Evolutionary conservation across 2,329 filamentous ascomycete species (phyloP).

Genomic region (Eutypella sp.): DNA sequence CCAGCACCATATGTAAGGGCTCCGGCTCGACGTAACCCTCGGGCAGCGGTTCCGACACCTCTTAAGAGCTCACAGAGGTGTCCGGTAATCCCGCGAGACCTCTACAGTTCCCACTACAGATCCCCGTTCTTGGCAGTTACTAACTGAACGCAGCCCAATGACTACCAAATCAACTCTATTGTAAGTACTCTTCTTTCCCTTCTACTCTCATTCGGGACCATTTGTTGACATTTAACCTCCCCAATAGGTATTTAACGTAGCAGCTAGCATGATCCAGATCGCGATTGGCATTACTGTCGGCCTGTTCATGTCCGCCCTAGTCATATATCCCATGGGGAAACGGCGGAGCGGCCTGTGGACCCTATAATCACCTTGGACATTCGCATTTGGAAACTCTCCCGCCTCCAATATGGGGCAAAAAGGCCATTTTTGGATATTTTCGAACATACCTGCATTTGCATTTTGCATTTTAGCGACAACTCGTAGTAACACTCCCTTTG

Average conservation of each 20-base stretch:
- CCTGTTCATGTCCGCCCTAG: conserved; percentile 49
- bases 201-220: neutral
- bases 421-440: too few species aligned
- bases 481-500: too few species aligned
- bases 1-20: neutral
- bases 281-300: conserved; percentile 60
- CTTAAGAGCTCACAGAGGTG: neutral
- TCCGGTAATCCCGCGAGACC: too few species aligned
- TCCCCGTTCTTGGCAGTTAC: neutral
- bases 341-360: conserved; percentile 48
- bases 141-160: conserved; percentile 5
- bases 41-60: too few species aligned
- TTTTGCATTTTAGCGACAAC: too few species aligned
- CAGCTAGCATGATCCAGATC: conserved; percentile 55
- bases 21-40: neutral
- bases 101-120: neutral
- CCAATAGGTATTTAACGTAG: conserved; percentile 40
- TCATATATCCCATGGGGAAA: conserved; percentile 54
- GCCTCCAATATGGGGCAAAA: too few species aligned
- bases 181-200: conserved; percentile 1
- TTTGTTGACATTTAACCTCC: neutral
- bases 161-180: conserved; percentile 3
- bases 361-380: conserved; percentile 9
- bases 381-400: too few species aligned
- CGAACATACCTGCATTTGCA: too few species aligned